Evolutionary conservation across 148 eudicot genomes (phyloP), one percentile per base, ranked within the genome.

Genomic region (Limonium bicolor): DNA sequence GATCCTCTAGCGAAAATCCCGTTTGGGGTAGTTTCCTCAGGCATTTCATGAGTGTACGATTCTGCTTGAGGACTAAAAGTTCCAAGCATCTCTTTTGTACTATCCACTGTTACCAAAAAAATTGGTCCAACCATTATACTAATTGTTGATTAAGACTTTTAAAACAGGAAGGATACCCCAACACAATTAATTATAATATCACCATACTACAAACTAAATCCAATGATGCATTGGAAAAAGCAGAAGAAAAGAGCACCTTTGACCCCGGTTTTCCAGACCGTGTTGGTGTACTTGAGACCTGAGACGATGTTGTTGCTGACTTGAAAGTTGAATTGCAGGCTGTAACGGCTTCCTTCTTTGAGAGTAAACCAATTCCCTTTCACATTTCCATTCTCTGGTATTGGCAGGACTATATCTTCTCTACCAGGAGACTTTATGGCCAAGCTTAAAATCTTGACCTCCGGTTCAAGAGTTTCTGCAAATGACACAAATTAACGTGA

Each of bases 61-160:
- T 78, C 86, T 13, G 55, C 60, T 50, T 78, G 80, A 3, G 86
- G 86, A 60, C 80, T 70, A 62, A 73, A 78, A 22, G 86, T 78
- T 44, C 86, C 86, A 26, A 78, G 72, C 86, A 78, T 78, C 43
- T 73, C 67, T 47, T 70, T 78, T 32, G 69, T 38, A 48, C 59
- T 68, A 41, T 78, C 80, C 56, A 78, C 86, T 78, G 67, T n/a
- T n/a, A n/a, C n/a, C n/a, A n/a, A n/a, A n/a, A n/a, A n/a, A n/a
- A n/a, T n/a, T n/a, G n/a, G n/a, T n/a, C n/a, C n/a, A n/a, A n/a
- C n/a, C n/a, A n/a, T n/a, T n/a, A n/a, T n/a, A n/a, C n/a, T n/a
- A n/a, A n/a, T n/a, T n/a, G n/a, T n/a, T n/a, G n/a, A n/a, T n/a
- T n/a, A n/a, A n/a, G n/a, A n/a, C n/a, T n/a, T n/a, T n/a, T n/a